Evolutionary conservation across 2,329 filamentous ascomycete genomes (phyloP), one percentile per base, ranked within the genome.

Genomic region (Pezicula neosporulosa): DNA sequence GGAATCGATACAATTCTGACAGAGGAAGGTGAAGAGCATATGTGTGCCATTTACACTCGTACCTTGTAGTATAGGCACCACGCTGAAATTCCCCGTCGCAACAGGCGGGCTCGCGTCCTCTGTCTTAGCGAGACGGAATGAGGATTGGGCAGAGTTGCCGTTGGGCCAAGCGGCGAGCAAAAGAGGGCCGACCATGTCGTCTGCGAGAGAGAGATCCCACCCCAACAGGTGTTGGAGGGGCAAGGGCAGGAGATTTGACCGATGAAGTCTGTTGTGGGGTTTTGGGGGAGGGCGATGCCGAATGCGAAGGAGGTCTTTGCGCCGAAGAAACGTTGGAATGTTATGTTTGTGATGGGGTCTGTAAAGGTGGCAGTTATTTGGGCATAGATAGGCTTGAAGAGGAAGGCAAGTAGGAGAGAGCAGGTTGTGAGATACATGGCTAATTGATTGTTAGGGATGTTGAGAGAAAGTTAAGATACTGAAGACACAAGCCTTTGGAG

Each of bases 1-100:
- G 0, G 61, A 52, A 44, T 63, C 62, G 8, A 72, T 58, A 44
- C 69, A 71, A 10, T 63, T 62, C 42, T 70, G 64, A 62, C 73
- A 77, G 6, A 77, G 63, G 59, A 77, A 77, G 1, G 74, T 77
- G 58, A 73, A 76, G 0, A 70, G 69, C 47, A 75, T 69, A 52
- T 70, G 69, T 0, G 71, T 72, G 44, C 56, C 61, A 62, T 74
- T 76, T 51, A 73, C 68, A 30, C 65, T 68, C 6, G 72, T 74
- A 1, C 68, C 73, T n/a, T 68, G 68, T 5, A 68, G 56, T 39
- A 77, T 75, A 15, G 72, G 66, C 2, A 60, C 60, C 7, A 73
- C 66, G 2, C 65, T 62, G 53, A 75, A 75, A 27, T 65, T 58
- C 3, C 73, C 73, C 2, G 66, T 66, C 6, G 72, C 68, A 37